Evolutionary conservation across 2,329 filamentous ascomycete species (phyloP), one percentile per base, ranked within the genome.

Genomic region (Sporothrix brasiliensis): DNA sequence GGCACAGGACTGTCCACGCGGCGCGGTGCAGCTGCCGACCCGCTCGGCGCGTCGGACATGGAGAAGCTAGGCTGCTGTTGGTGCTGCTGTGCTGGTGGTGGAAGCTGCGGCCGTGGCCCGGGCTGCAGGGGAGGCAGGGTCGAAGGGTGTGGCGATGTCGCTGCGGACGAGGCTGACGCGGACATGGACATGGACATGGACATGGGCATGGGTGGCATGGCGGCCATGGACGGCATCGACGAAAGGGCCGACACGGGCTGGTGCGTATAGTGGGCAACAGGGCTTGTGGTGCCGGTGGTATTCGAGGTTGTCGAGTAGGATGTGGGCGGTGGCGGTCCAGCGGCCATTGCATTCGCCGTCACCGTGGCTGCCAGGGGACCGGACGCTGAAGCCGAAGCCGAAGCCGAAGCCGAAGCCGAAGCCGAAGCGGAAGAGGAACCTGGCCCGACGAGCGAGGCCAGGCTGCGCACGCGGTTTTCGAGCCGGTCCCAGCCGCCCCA

Each of bases 401-500:
- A 30, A 4, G 27, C 27, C 4, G 27, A 30, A 4, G 27, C 27
- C 27, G 27, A 7, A 7, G 34, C 34, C 4, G 34, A 9, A 34
- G 7, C 7, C 0, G 34, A 34, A 67, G 72, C 74, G 68, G 69
- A 14, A 4, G 75, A 70, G 39, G 77, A 53, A 50, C 49, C 5
- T 11, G 49, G 34, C 49, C 74, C 71, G 70, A 76, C 47, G 68
- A 75, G 70, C 79, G 83, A 72, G 79, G 83, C 75, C 47, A 93
- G 79, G 53, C 85, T 82, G 21, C 85, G 82, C 4, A 92, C 81
- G 27, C 87, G 83, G 69, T 85, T 83, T 75, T 95, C 90, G 16
- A 97, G 82, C 72, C 87, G 86, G 27, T 88, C 87, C 94, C 94
- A 97, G 2, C 92, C 92, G 67, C 89, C 88, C 92, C 92, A 96